Percentiles rank a stretch among this genome's conserved stretches.
Conservation (phyloP, 2,329 filamentous ascomycete genomes). For the Trichophyton equinum region DNA sequence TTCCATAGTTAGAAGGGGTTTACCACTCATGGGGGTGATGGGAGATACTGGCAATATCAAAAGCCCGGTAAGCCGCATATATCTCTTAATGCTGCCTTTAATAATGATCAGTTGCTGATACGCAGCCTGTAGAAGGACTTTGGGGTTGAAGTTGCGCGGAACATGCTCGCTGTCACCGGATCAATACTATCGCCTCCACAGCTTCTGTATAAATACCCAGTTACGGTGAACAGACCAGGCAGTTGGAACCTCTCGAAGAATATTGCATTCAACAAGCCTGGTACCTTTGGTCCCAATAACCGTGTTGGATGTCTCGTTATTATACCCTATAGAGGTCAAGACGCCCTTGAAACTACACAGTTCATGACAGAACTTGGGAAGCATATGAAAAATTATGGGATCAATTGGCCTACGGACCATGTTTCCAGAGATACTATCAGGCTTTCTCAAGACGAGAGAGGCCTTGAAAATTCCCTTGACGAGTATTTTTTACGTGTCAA, state of each 20-base stretch:
- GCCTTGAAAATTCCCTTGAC: not conserved
- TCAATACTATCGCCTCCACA: slow-evolving; percentile 10
- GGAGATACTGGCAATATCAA: not conserved
- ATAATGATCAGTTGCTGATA: not conserved
- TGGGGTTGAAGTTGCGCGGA: slow-evolving; percentile 10
- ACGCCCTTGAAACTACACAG: not conserved
- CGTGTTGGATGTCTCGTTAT: not conserved
- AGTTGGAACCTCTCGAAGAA: slow-evolving; percentile 3
- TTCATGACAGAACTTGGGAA: not conserved
- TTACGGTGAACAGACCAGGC: not conserved
- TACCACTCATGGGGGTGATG: slow-evolving; percentile 8
- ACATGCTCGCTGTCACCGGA: slow-evolving; percentile 14
- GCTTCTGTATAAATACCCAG: slow-evolving; percentile 6
- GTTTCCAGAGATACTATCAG: not conserved
- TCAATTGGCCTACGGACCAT: slow-evolving; percentile 6
- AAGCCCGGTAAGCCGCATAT: slow-evolving; percentile 6
- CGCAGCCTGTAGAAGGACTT: slow-evolving; percentile 9
- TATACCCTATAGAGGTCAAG: not conserved
- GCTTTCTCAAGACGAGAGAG: not conserved
- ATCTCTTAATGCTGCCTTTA: not conserved
- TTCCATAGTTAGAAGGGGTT: slow-evolving; percentile 48
- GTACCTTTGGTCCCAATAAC: not conserved
- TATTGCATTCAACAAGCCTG: not conserved
- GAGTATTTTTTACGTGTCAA: slow-evolving; percentile 5
- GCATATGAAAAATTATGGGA: not conserved